These are phyloP conservation scores for Trichaptum fuscoviolaceum DNA, from an alignment of 768 basidiomycete species.

Conservation along the genomic window DNA sequence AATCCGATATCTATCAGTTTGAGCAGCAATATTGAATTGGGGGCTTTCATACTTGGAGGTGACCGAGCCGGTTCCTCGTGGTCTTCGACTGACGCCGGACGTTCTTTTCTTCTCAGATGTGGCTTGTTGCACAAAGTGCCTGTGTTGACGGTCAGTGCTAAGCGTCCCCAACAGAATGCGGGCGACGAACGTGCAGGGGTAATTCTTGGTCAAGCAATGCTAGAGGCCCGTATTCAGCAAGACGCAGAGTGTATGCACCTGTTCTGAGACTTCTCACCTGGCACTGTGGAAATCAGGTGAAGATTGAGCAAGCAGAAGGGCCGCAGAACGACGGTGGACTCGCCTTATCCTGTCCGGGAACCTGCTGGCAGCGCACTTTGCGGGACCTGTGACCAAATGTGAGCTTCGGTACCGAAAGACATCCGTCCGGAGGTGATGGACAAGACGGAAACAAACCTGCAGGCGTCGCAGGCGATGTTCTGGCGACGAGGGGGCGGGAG, in stretches of 20 bases:
- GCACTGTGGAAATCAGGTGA: constrained; percentile 37
- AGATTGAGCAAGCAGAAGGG: constrained; percentile 17
- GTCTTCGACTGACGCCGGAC: constrained; percentile 50
- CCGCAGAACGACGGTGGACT: constrained; percentile 18
- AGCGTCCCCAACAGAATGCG: constrained; percentile 2
- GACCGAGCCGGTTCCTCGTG: constrained; percentile 48
- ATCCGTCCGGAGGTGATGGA: constrained; percentile 13
- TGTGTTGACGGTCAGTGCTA: constrained; percentile 20
- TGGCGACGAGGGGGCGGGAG: constrained; percentile 85
- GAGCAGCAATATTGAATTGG: constrained; percentile 17
- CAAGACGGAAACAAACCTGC: constrained; percentile 47
- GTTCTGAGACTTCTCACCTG: constrained; percentile 41
- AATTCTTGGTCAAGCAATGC: constrained; percentile 86
- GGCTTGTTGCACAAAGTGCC: constrained; percentile 78
- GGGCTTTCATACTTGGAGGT: constrained; percentile 41
- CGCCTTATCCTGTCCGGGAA: constrained; percentile 81
- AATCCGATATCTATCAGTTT: constrained; percentile 1
- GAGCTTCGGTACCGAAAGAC: neutral
- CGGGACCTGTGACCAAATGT: constrained; percentile 47
- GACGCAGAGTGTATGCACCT: constrained; percentile 5
- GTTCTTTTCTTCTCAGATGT: constrained; percentile 80
- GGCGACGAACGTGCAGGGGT: constrained; percentile 80
- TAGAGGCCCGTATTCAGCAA: constrained; percentile 24
- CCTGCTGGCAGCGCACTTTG: constrained; percentile 84
- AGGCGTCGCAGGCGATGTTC: constrained; percentile 91